Evolutionary conservation across 805 yeast species (phyloP).

Genomic region (Metschnikowia gelsemii): DNA sequence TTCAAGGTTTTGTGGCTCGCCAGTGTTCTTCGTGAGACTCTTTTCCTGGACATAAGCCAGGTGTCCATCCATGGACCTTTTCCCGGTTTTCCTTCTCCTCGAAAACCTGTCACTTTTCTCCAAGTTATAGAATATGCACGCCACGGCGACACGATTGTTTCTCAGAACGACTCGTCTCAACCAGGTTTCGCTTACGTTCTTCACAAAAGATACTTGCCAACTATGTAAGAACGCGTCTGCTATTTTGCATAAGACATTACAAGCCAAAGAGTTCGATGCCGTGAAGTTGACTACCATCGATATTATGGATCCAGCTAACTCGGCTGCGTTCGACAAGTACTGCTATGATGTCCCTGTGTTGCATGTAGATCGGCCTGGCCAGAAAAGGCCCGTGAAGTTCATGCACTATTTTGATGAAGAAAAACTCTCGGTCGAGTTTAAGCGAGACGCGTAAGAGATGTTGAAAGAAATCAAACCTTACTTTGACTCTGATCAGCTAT

Average conservation of each 20-base stretch:
- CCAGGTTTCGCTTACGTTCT: conserved; percentile 47
- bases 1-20: too few species aligned
- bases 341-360: conserved; percentile 80
- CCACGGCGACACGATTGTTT: conserved; percentile 7
- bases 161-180: conserved; percentile 1
- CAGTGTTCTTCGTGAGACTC: conserved; percentile 1
- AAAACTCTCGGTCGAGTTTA: conserved; percentile 53
- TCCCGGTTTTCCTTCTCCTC: neutral
- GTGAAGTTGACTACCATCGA: conserved; percentile 48
- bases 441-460: neutral
- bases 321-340: conserved; percentile 67
- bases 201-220: conserved; percentile 68
- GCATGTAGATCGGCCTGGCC: conserved; percentile 55
- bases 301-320: conserved; percentile 57
- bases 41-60: neutral
- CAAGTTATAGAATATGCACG: conserved; percentile 1
- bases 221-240: conserved; percentile 64
- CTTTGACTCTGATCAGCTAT: too few species aligned
- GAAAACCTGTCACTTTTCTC: neutral
- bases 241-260: conserved; percentile 46
- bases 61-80: neutral
- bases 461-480: neutral
- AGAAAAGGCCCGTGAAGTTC: conserved; percentile 51
- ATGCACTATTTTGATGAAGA: conserved; percentile 66
- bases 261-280: conserved; percentile 25